A percentile compares a stretch with the other conserved stretches of the same genome.
Evolutionary conservation across 139 green algal genomes (phyloP).

Genomic region (Tetraselmis chui): DNA sequence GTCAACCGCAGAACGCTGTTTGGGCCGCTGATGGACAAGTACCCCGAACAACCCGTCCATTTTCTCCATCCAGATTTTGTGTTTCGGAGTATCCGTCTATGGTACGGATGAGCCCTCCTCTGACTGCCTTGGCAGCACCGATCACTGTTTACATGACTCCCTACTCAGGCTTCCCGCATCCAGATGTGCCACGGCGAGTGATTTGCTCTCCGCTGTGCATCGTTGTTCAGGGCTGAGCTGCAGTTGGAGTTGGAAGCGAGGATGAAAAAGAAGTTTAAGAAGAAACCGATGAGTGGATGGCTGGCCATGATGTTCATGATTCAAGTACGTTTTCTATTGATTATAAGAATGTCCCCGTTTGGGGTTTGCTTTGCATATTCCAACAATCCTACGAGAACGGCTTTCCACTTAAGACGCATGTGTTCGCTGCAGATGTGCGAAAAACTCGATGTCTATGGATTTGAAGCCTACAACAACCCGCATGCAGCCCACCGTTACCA

Average conservation of each 20-base stretch:
- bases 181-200: too few relatives aligned
- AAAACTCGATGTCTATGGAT: slow-evolving; percentile 5
- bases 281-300: slow-evolving; percentile 10
- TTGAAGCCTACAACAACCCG: slow-evolving; percentile 8
- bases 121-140: too few relatives aligned
- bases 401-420: not conserved
- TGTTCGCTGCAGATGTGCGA: not conserved
- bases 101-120: not conserved
- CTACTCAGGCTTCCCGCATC: too few relatives aligned
- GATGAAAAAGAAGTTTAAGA: slow-evolving; percentile 4
- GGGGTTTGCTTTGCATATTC: not conserved
- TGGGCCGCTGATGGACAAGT: slow-evolving; percentile 3
- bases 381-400: not conserved
- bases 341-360: not conserved
- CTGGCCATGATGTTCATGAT: slow-evolving; percentile 10
- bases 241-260: slow-evolving; percentile 2
- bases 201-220: too few relatives aligned
- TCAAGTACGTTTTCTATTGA: not conserved
- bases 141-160: too few relatives aligned
- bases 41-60: slow-evolving; percentile 4
- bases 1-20: slow-evolving; percentile 9
- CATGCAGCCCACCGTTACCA: not conserved
- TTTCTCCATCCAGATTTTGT: slow-evolving; percentile 10
- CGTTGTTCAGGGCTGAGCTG: not conserved
- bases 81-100: not conserved